Percentiles rank a stretch among this genome's conserved stretches.
Conservation (phyloP, 768 basidiomycete species). For the Gloeophyllum trabeum region DNA sequence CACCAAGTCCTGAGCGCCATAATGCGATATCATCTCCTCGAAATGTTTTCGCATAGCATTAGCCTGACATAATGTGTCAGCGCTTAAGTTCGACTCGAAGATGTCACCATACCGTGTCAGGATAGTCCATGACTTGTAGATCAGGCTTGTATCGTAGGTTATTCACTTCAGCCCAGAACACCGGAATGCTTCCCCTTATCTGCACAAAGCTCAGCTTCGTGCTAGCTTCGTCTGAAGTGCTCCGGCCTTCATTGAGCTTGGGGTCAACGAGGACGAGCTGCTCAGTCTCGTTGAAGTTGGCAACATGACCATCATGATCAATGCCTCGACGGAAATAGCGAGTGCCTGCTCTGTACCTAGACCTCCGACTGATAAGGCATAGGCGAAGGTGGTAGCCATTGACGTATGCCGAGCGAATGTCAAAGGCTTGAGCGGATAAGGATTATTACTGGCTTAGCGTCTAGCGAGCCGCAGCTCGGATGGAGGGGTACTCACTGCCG, state of each 20-base stretch:
- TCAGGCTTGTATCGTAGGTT: slow-evolving; percentile 95
- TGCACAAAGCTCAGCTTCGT: slow-evolving; percentile 82
- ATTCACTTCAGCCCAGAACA: slow-evolving; percentile 96
- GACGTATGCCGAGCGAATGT: slow-evolving; percentile 63
- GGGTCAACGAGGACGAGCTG: slow-evolving; percentile 78
- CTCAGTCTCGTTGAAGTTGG: slow-evolving; percentile 98
- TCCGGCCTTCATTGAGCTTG: slow-evolving; percentile 23
- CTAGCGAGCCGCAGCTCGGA: slow-evolving; percentile 1
- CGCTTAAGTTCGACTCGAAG: too few species aligned
- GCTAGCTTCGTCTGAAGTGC: slow-evolving; percentile 43
- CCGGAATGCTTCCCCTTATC: slow-evolving; percentile 84
- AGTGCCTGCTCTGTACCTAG: slow-evolving; percentile 90
- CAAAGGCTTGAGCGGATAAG: slow-evolving; percentile 52
- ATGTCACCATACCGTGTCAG: slow-evolving; percentile 64
- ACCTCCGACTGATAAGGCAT: slow-evolving; percentile 86
- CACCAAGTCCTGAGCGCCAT: slow-evolving; percentile 72
- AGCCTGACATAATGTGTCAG: too few species aligned
- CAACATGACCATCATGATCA: slow-evolving; percentile 80
- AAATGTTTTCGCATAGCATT: slow-evolving; percentile 67
- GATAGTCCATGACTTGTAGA: slow-evolving; percentile 88
- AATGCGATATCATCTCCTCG: slow-evolving; percentile 54
- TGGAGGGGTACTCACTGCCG: slow-evolving; percentile 59
- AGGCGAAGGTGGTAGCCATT: slow-evolving; percentile 74
- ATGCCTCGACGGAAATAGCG: slow-evolving; percentile 95
- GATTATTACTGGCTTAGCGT: slow-evolving; percentile 1